Evolutionary conservation across 371 early-diverging fungal species (phyloP), one percentile per base, ranked within the genome.

Genomic region (Mucor irregularis): DNA sequence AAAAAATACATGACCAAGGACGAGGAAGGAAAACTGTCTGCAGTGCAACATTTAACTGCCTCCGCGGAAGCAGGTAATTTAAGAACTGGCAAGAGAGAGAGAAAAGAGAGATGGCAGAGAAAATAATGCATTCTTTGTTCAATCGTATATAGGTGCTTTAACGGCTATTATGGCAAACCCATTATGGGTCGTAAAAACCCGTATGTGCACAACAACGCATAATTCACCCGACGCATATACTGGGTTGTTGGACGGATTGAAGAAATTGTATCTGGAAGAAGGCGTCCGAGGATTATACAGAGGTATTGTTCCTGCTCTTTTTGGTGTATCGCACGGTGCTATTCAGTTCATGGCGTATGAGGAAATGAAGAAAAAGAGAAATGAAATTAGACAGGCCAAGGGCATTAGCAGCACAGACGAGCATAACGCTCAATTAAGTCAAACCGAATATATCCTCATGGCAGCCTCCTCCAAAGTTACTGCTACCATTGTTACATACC

Each of bases 301-400:
- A 33, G 98, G 96, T 2, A 78, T 96, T 42, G 69, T 92, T 2
- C 94, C 96, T 0, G 94, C 92, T 0, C 68, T 98, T 9, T 83
- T 97, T 66, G 96, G 97, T 16, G 89, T 88, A 5, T 89, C 92
- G 6, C 97, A 98, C 63, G 98, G 98, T 8, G 96, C 96, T 0
- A 69, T 98, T 37, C 97, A 98, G 71, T 98, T 98, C 68, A 90
- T 95, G 92, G 94, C 90, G 0, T 98, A 98, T 68, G 97, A 96
- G 60, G 92, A 95, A 56, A 81, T 97, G 87, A 97, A 96, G 67
- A 82, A 82, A 60, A 82, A 83, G 78, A 65, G 86, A 40, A 72
- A 76, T 45, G 69, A 75, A 40, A 42, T 66, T 31, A 69, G 73
- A 33, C 65, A 74, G 17, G 33, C 38, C 9, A 43, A 53, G 14